Base-by-base conservation (phyloP, 495 filamentous ascomycete species). In the Apiosordaria backusii region DNA sequence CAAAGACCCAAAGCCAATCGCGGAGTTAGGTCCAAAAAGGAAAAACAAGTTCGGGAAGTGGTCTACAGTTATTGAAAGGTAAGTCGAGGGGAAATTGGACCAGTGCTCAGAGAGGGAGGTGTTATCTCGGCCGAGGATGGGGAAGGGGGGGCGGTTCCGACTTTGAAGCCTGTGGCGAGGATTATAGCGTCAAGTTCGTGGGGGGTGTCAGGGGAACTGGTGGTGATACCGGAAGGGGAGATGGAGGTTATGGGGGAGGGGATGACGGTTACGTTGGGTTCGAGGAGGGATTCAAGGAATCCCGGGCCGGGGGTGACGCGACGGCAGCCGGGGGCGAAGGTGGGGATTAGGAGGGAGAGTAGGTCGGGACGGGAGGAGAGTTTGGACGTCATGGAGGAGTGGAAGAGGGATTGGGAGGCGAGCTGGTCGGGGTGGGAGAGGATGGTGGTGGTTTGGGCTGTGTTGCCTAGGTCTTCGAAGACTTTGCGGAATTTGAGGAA, bases 291-390 rank as follows among this genome's bases (percentile, higher is more conserved):
- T 66, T 91, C 88, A 9, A 92, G 84, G 71, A 91, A 92, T 0
- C 89, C 89, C 4, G 82, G 86, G 0, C 89, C 90, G 0, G 89
- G 89, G 0, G 90, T 92, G 0, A 89, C 79, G n/a, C 90, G 86
- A 25, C 89, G 84, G 67, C 89, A 92, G 64, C 87, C 86, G 0
- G 89, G 84, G 0, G 85, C 80, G 72, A 90, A 92, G 50, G 84
- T 80, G 0, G 90, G 89, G 66, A 82, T 77, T 19, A 82, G 67
- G 23, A 69, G 72, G 1, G 70, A 61, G 21, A 74, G 61, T 50
- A 82, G 75, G 50, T 79, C 76, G 9, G 80, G 79, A 19, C 72
- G 76, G 55, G 64, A 27, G 7, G 71, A 40, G 13, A 82, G 74
- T 4, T 71, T 71, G 22, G 68, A 45, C 22, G 69, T 62, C 80